Conservation (phyloP, 768 basidiomycete species). For the Tremella mesenterica region DNA sequence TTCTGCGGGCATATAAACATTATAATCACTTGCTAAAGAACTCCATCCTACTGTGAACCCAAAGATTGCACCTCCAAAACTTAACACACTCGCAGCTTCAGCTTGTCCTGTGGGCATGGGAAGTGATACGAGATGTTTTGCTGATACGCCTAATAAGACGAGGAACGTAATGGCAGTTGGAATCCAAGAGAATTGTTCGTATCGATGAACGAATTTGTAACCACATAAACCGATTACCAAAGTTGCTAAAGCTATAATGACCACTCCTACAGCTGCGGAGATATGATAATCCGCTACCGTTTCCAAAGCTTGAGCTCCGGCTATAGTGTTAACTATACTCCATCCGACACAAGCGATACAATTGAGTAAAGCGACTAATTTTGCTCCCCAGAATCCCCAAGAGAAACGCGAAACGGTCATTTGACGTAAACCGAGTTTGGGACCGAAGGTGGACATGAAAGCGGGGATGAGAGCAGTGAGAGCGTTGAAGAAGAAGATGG, state of each 20-base stretch:
- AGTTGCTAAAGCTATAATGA: slow-evolving; percentile 49
- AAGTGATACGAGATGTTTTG: slow-evolving; percentile 31
- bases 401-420: slow-evolving; percentile 49
- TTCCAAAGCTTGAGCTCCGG: slow-evolving; percentile 24
- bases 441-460: slow-evolving; percentile 42
- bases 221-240: slow-evolving; percentile 47
- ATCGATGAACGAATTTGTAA: slow-evolving; percentile 47
- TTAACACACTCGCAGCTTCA: slow-evolving; percentile 45
- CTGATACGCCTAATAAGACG: slow-evolving; percentile 39
- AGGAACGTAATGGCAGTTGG: slow-evolving; percentile 45
- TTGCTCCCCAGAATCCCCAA: slow-evolving; percentile 44
- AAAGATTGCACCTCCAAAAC: slow-evolving; percentile 41
- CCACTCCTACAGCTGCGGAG: slow-evolving; percentile 46
- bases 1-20: slow-evolving; percentile 47
- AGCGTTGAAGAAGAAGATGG: slow-evolving; percentile 49
- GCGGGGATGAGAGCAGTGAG: slow-evolving; percentile 18
- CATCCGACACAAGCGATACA: slow-evolving; percentile 49
- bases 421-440: slow-evolving; percentile 47
- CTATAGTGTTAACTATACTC: slow-evolving; percentile 45
- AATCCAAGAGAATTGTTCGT: slow-evolving; percentile 48
- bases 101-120: slow-evolving; percentile 39
- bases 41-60: slow-evolving; percentile 49
- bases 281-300: slow-evolving; percentile 19
- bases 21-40: slow-evolving; percentile 47
- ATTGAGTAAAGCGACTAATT: slow-evolving; percentile 46